These are phyloP conservation scores for Sugiyamaella grinbergsii DNA, from an alignment of 1,139 yeast genomes.

Conservation along the genomic window DNA sequence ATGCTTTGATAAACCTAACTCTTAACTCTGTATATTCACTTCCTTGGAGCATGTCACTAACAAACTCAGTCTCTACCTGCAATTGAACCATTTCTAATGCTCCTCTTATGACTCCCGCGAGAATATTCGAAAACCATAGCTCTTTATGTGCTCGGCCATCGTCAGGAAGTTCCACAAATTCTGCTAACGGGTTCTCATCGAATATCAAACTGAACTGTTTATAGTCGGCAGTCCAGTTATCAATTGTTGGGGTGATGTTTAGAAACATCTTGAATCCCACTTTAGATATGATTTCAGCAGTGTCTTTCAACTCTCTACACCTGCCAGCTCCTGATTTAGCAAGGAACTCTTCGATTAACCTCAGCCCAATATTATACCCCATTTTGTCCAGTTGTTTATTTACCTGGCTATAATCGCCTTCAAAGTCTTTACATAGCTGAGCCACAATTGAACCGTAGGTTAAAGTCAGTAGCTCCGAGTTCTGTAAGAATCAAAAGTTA, in stretches of 20 bases:
- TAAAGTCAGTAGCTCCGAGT: conserved; percentile 86
- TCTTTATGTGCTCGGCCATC: conserved; percentile 70
- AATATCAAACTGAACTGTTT: conserved; percentile 73
- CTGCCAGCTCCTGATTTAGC: conserved; percentile 84
- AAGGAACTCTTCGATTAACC: conserved; percentile 89
- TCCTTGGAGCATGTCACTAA: conserved; percentile 80
- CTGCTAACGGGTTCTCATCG: conserved; percentile 88
- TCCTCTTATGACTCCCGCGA: conserved; percentile 89
- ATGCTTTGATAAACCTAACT: conserved; percentile 66
- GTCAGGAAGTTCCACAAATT: conserved; percentile 89
- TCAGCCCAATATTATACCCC: conserved; percentile 94
- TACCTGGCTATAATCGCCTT: conserved; percentile 73
- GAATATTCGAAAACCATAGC: conserved; percentile 88
- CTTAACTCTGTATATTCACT: conserved; percentile 79
- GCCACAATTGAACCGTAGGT: conserved; percentile 95
- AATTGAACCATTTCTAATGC: conserved; percentile 95
- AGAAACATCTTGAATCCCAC: conserved; percentile 89
- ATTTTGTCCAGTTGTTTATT: conserved; percentile 82
- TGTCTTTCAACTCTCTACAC: conserved; percentile 77
- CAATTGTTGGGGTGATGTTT: conserved; percentile 74
- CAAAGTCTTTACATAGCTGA: conserved; percentile 85
- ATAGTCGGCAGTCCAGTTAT: conserved; percentile 77
- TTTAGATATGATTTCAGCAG: conserved; percentile 83
- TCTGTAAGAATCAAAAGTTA: conserved; percentile 42
- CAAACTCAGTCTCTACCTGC: conserved; percentile 81